Evolutionary conservation across 139 green algal species (phyloP).

Genomic region (Chlorella sorokiniana): DNA sequence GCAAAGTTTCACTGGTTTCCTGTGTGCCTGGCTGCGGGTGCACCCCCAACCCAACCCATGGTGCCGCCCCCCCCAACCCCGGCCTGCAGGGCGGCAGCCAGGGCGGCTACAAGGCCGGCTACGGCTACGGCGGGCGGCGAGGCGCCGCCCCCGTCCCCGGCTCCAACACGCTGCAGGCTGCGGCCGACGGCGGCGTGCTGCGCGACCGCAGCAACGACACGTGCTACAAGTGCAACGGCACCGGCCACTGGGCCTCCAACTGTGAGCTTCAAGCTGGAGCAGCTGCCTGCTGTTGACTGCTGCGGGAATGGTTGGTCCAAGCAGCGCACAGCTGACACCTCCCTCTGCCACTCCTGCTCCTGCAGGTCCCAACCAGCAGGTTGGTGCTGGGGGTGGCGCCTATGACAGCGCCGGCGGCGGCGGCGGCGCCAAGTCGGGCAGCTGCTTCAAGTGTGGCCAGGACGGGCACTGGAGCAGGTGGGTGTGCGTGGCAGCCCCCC

Average conservation of each 20-base stretch:
- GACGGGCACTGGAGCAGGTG: not conserved
- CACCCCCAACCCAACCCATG: not conserved
- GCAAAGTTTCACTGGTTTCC: not conserved
- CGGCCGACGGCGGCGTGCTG: conserved; percentile 8
- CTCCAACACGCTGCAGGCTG: conserved; percentile 7
- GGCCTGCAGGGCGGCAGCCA: not conserved
- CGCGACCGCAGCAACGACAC: conserved; percentile 19
- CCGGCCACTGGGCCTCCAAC: conserved; percentile 12
- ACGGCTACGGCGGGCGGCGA: conserved; percentile 9
- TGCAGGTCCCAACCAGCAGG: too few relatives aligned
- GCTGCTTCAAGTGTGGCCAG: conserved; percentile 30
- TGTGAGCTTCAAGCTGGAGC: too few relatives aligned
- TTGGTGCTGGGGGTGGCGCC: too few relatives aligned
- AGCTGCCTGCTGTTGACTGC: too few relatives aligned
- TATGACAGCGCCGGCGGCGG: conserved; percentile 5
- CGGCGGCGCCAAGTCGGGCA: not conserved
- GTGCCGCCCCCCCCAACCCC: not conserved
- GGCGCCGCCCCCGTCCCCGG: not conserved
- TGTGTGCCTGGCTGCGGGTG: not conserved
- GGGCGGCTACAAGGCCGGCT: conserved; percentile 13
- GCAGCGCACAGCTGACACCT: too few relatives aligned
- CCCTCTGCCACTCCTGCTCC: too few relatives aligned
- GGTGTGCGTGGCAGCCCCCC: not conserved
- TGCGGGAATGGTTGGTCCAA: too few relatives aligned
- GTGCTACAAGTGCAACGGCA: conserved; percentile 23